Evolutionary conservation across 139 green algal species (phyloP), one percentile per base, ranked within the genome.

Genomic region (Trebouxia sp.): DNA sequence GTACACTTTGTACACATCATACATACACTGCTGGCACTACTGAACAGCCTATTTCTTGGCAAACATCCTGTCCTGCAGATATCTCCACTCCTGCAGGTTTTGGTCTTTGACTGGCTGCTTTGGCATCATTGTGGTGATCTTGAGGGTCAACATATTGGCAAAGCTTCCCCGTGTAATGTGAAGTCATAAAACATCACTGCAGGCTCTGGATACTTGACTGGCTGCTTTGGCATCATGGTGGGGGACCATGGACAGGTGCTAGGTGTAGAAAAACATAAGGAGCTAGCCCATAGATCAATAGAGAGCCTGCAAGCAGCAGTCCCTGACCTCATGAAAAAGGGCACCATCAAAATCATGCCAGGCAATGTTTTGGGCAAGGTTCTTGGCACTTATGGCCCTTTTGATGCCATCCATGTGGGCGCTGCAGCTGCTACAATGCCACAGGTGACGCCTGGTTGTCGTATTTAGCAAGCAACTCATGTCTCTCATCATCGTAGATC

Each of bases 361-460:
- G 79, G 83, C 75, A 79, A 81, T 78, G 83, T 65, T 24, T 43
- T 82, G 75, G 58, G 70, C 85, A 85, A 85, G 24, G 62, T 86
- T 30, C 84, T 94, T 56, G 69, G 78, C 5, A 15, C 72, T 12
- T 83, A 90, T 48, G 89, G 66, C 1, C 86, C 86, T 0, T 99
- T 97, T 85, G 89, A 97, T 65, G 94, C 92, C 78, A 99, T 99
- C 62, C 96, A 99, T 84, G 96, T 98, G 38, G 96, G 96, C 9
- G 96, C 96, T 26, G 95, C 94, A 48, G 94, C 95, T 0, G 85
- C 88, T 14, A 75, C 87, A 30, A 78, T 97, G 43, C 95, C 94
- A 3, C 47, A 88, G 39, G 84, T 81, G n/a, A n/a, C n/a, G n/a
- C n/a, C n/a, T n/a, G n/a, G n/a, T n/a, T n/a, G n/a, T n/a, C n/a